Percentiles rank a stretch among this genome's conserved stretches.
Evolutionary conservation across 768 basidiomycete species (phyloP).

Genomic region (Boletus edulis): DNA sequence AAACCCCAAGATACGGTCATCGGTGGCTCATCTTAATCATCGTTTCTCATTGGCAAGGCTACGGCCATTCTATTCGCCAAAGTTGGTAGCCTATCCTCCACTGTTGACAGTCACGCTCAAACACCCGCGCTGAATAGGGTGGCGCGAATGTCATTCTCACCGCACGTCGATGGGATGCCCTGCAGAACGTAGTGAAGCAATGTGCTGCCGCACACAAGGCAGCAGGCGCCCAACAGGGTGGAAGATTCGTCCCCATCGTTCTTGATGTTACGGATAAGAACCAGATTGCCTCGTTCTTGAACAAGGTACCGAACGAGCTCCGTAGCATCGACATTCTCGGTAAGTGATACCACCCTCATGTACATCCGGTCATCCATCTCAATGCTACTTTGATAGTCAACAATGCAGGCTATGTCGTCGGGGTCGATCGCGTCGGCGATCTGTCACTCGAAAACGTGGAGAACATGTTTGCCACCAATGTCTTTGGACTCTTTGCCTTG

Average conservation of each 20-base stretch:
- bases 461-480: slow-evolving; percentile 78
- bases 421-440: slow-evolving; percentile 83
- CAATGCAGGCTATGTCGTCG: slow-evolving; percentile 89
- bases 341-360: slow-evolving; percentile 32
- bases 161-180: slow-evolving; percentile 72
- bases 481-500: slow-evolving; percentile 80
- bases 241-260: slow-evolving; percentile 67
- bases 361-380: background rate
- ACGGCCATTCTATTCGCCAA: slow-evolving; percentile 89
- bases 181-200: slow-evolving; percentile 66
- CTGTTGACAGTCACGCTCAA: background rate
- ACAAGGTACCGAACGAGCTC: slow-evolving; percentile 67
- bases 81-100: slow-evolving; percentile 35
- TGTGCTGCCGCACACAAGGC: slow-evolving; percentile 70
- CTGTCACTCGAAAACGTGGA: slow-evolving; percentile 77
- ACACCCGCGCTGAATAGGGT: slow-evolving; percentile 42
- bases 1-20: background rate
- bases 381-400: slow-evolving; percentile 41
- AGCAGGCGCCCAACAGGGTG: slow-evolving; percentile 71
- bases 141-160: slow-evolving; percentile 87
- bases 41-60: slow-evolving; percentile 46
- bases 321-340: slow-evolving; percentile 81
- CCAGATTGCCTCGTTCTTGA: slow-evolving; percentile 67
- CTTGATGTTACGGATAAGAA: slow-evolving; percentile 79
- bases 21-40: background rate